phyloP scores from a whole-genome alignment of 1,284 basidiomycete genomes.

The Rhodofomes roseus region DNA sequence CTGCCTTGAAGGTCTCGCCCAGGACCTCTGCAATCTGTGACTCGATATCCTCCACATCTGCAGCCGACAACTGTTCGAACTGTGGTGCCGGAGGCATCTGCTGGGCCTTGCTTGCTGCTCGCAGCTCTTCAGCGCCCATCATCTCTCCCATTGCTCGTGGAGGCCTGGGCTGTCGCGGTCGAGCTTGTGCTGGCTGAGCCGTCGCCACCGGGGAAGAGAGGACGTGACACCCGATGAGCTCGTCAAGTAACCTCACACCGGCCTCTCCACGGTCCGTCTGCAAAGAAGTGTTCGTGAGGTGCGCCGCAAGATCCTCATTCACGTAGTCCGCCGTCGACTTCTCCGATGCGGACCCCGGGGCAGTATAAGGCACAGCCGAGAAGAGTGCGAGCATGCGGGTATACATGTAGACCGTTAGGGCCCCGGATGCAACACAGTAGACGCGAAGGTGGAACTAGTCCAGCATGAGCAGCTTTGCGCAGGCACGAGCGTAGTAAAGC shows the following conservation, averaged over 20 bases:
- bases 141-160: slow-evolving; percentile 17
- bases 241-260: slow-evolving; percentile 72
- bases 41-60: slow-evolving; percentile 57
- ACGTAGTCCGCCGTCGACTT: slow-evolving; percentile 22
- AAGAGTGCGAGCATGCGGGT: slow-evolving; percentile 86
- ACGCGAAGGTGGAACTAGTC: slow-evolving; percentile 89
- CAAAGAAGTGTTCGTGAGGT: slow-evolving; percentile 96
- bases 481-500: slow-evolving; percentile 17
- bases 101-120: slow-evolving; percentile 15
- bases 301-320: slow-evolving; percentile 63
- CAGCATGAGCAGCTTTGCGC: slow-evolving; percentile 12
- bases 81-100: slow-evolving; percentile 19
- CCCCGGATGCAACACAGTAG: slow-evolving; percentile 88
- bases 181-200: neutral
- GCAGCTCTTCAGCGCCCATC: slow-evolving; percentile 14
- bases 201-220: slow-evolving; percentile 30
- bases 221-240: slow-evolving; percentile 65
- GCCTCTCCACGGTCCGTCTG: slow-evolving; percentile 69
- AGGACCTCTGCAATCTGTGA: slow-evolving; percentile 65
- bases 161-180: slow-evolving; percentile 11
- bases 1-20: slow-evolving; percentile 83
- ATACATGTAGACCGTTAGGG: slow-evolving; percentile 76
- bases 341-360: slow-evolving; percentile 30
- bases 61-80: slow-evolving; percentile 27
- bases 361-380: slow-evolving; percentile 61